These are phyloP conservation scores for Mortierella sp. DNA, from an alignment of 371 early-diverging fungal genomes.

Conservation along the genomic window DNA sequence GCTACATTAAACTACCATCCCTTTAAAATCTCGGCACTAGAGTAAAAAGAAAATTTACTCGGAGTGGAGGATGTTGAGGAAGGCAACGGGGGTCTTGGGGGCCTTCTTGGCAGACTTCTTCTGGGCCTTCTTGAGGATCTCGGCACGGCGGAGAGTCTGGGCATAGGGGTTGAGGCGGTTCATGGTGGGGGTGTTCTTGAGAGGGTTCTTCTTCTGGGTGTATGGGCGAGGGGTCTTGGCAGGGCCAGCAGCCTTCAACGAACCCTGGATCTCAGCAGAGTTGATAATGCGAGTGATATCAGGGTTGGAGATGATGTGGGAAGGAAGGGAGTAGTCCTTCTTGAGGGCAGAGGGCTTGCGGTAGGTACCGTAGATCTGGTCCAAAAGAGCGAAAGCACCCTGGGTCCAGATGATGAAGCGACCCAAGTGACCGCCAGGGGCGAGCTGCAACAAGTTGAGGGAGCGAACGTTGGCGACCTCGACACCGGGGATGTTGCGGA, in stretches of 20 bases:
- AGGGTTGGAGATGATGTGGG: constrained; percentile 91
- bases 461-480: constrained; percentile 94
- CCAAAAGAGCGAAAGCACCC: constrained; percentile 95
- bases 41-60: constrained; percentile 47
- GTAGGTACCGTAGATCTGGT: constrained; percentile 95
- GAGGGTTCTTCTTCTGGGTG: constrained; percentile 98
- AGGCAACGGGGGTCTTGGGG: constrained; percentile 69
- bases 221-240: constrained; percentile 88
- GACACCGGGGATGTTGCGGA: constrained; percentile 99
- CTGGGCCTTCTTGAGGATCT: constrained; percentile 79
- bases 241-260: constrained; percentile 89
- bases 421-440: constrained; percentile 99
- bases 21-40: constrained; percentile 6
- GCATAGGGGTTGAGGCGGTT: constrained; percentile 98
- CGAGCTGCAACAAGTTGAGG: constrained; percentile 98
- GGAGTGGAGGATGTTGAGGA: constrained; percentile 49
- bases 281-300: constrained; percentile 98
- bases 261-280: constrained; percentile 98
- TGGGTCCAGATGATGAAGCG: constrained; percentile 99
- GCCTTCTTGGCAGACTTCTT: constrained; percentile 72
- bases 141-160: constrained; percentile 87
- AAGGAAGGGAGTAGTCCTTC: constrained; percentile 95
- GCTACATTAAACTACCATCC: constrained; percentile 9
- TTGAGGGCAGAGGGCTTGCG: constrained; percentile 87
- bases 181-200: constrained; percentile 93